Base-by-base conservation (phyloP, 768 basidiomycete genomes). In the Rhizopogon salebrosus region DNA sequence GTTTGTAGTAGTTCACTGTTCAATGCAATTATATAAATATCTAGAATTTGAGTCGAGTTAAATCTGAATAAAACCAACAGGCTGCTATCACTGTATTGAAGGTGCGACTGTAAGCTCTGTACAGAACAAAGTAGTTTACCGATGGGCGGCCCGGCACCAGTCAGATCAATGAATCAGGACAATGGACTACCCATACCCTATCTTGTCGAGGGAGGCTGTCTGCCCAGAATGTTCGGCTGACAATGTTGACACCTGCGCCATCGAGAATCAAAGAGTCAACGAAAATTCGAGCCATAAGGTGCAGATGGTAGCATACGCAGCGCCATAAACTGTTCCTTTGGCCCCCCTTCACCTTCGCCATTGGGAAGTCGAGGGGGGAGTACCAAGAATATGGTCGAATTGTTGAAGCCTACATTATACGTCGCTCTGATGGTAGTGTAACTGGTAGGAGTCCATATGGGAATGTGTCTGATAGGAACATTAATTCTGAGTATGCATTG, bases 221-320 rank as follows among this genome's bases (percentile, higher is more conserved):
- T 0, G 71, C 63, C 88, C 88, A 93, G 54, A 85, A 83, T 0
- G 74, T 57, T 24, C 71, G 63, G 6, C 60, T 54, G 36, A 82
- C 54, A 7, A 90, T 77, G 54, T 93, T 85, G 4, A 90, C 89
- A 1, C 93, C 93, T 1, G 94, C 92, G 2, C 94, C 94, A 65
- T 95, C 89, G 38, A 37, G n/a, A 18, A 13, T 55, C 20, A 54
- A 35, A 50, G 27, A 55, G 52, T 39, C 23, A 45, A 31, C 29
- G 29, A 26, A 51, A 48, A 24, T 49, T 10, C 3, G 0, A 20
- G 20, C 13, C 6, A 38, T 24, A 39, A 29, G 6, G 34, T 10
- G 35, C 26, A 29, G 3, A 11, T 10, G 6, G 6, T 38, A 1
- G 76, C 79, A 57, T 57, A 88, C 88, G 85, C 53, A 92, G 68